These are phyloP conservation scores for Didymella glomerata DNA, from an alignment of 2,329 filamentous ascomycete species.

Conservation along the genomic window DNA sequence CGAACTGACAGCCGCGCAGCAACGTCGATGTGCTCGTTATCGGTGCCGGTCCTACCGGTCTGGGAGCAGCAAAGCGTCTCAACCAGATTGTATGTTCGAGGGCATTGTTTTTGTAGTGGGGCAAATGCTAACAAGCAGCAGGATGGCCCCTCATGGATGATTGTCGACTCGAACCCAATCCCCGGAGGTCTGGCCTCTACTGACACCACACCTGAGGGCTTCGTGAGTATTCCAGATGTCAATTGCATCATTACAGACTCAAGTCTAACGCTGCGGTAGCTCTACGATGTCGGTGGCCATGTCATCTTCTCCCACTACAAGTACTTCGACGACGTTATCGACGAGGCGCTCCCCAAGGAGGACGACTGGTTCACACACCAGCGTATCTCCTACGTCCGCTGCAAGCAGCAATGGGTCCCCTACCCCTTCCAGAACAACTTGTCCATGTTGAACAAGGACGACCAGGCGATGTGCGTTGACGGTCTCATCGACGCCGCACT, in stretches of 20 bases:
- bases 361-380: constrained; percentile 98
- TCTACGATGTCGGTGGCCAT: constrained; percentile 98
- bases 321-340: constrained; percentile 99
- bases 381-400: constrained; percentile 98
- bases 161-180: constrained; percentile 89
- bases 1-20: constrained; percentile 59
- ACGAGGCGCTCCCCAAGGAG: constrained; percentile 93
- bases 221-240: constrained; percentile 70
- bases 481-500: constrained; percentile 95
- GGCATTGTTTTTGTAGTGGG: constrained; percentile 7
- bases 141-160: constrained; percentile 94
- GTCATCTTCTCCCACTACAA: constrained; percentile 99
- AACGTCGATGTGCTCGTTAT: constrained; percentile 97
- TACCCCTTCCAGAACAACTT: constrained; percentile 99
- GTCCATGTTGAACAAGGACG: constrained; percentile 95
- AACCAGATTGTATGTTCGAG: constrained; percentile 82
- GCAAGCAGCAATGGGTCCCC: constrained; percentile 94
- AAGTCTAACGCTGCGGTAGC: constrained; percentile 56
- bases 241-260: constrained; percentile 9
- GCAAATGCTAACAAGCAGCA: constrained; percentile 55
- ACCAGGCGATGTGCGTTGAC: constrained; percentile 93
- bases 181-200: constrained; percentile 96
- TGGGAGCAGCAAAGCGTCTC: constrained; percentile 96
- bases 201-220: constrained; percentile 93
- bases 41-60: constrained; percentile 94